A percentile compares a stretch with the other conserved stretches of the same genome.
Conservation (phyloP, 345 rosid genomes). For the Durio zibethinus region DNA sequence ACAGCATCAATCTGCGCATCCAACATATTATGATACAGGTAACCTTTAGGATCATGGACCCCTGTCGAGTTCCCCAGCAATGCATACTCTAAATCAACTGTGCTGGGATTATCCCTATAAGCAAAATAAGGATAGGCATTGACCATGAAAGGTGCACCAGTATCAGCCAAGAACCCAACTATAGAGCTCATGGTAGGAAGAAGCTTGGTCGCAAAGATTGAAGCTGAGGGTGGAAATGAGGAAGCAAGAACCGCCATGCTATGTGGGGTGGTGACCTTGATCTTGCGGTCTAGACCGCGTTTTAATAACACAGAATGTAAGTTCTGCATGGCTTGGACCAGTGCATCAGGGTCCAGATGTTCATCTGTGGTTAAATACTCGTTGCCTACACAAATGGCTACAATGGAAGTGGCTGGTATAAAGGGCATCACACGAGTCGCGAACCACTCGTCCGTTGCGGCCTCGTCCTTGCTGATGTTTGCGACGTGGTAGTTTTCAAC, state of each 20-base stretch:
- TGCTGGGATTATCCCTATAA: conserved; percentile 43
- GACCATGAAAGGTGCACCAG: conserved; percentile 56
- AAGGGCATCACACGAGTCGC: conserved; percentile 47
- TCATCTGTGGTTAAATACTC: conserved; percentile 52
- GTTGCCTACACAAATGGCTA: conserved; percentile 52
- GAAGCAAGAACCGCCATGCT: conserved; percentile 60
- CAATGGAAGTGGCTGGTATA: conserved; percentile 56
- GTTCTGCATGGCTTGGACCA: conserved; percentile 57
- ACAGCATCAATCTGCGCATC: conserved; percentile 67
- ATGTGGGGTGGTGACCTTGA: conserved; percentile 62
- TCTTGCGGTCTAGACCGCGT: conserved; percentile 58
- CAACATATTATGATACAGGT: conserved; percentile 47
- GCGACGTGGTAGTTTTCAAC: conserved; percentile 50
- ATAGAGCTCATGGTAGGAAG: conserved; percentile 50
- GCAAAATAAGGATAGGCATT: conserved; percentile 73
- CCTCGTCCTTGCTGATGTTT: conserved; percentile 38
- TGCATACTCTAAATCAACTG: conserved; percentile 51
- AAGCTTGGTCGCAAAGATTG: conserved; percentile 49
- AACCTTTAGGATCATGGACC: conserved; percentile 56
- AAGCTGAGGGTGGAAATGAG: conserved; percentile 58
- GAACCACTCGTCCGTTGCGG: conserved; percentile 56
- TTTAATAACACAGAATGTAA: conserved; percentile 41
- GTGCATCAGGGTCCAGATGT: conserved; percentile 36
- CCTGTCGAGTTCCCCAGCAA: conserved; percentile 46
- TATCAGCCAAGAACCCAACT: conserved; percentile 44